Base-by-base conservation (phyloP, 2,329 filamentous ascomycete species). In the Emydomyces testavorans region DNA sequence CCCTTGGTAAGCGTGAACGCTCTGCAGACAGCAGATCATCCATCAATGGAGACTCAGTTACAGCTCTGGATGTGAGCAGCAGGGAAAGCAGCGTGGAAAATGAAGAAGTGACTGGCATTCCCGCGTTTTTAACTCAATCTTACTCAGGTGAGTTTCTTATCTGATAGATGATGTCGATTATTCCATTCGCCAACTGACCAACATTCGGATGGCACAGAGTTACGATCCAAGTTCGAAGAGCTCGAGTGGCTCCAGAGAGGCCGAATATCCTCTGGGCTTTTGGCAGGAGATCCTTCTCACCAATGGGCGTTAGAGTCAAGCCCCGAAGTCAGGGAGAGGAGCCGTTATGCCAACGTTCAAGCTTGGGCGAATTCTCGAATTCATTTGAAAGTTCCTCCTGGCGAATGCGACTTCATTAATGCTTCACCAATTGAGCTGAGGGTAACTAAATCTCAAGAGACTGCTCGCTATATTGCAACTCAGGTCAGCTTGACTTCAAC, bases 291-390 rank as follows among this genome's bases (percentile, higher is more conserved):
- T 41, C 65, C 72, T 18, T 62, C 66, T 10, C 75, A 76, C 44
- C 71, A 70, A 53, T 83, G 74, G 72, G 73, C 78, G 2, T 72
- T 80, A 46, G 73, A 83, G 42, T 67, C 66, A 23, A 72, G 74
- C 20, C 70, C 76, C 6, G 73, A 78, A 40, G 70, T 78, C 53
- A 72, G 71, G 50, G 63, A 67, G 29, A 76, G 90, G 56, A 93
- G 96, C 65, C 81, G 92, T 48, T 98, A 96, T 67, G 65, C 74
- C 46, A 94, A 96, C 61, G 86, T 98, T 53, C 83, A 89, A 61
- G 87, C 89, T 0, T 98, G 85, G 79, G 81, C 83, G 52, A 80
- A 85, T 61, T 94, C 93, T 60, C 80, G 92, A 31, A 75, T 98
- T 48, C 82, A 79, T 62, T 76, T 98, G 15, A 75, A 77, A 32